These are phyloP conservation scores for Fusarium tanahbumbuense DNA, from an alignment of 2,329 filamentous ascomycete species.

Conservation along the genomic window DNA sequence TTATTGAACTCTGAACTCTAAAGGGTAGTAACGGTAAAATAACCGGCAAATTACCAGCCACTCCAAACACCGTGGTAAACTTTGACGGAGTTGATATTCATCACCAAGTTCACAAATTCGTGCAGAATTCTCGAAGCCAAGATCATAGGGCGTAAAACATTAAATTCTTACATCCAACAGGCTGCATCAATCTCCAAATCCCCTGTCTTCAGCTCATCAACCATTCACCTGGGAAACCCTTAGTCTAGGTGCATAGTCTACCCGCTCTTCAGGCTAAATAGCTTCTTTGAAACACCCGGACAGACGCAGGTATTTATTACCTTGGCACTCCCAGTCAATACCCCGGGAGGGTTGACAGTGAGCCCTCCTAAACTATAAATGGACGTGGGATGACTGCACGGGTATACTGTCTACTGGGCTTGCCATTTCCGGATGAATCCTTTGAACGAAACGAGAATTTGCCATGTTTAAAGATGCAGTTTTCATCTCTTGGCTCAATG, in stretches of 20 bases:
- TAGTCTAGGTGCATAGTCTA: conserved; percentile 3
- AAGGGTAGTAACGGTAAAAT: not conserved
- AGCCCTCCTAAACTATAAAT: conserved; percentile 12
- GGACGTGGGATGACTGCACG: conserved; percentile 9
- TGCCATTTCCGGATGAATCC: conserved; percentile 22
- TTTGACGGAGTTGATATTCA: too few relatives aligned
- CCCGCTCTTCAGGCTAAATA: conserved; percentile 26
- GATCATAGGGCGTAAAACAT: not conserved
- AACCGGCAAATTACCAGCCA: not conserved
- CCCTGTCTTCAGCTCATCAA: conserved; percentile 21
- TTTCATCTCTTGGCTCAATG: not conserved
- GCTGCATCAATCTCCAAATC: conserved; percentile 2
- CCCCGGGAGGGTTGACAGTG: conserved; percentile 24
- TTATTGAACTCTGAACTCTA: not conserved
- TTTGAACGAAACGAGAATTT: not conserved
- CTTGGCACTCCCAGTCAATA: conserved; percentile 11
- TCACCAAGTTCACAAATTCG: not conserved
- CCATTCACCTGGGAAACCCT: conserved; percentile 16
- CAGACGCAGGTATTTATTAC: not conserved
- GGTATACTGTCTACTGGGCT: not conserved
- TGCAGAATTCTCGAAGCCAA: conserved; percentile 8
- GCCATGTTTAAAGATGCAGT: not conserved
- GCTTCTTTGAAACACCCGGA: not conserved
- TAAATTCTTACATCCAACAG: not conserved
- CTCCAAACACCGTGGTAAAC: not conserved